Conservation (phyloP, 2,329 filamentous ascomycete genomes). For the Emmonsia crescens region DNA sequence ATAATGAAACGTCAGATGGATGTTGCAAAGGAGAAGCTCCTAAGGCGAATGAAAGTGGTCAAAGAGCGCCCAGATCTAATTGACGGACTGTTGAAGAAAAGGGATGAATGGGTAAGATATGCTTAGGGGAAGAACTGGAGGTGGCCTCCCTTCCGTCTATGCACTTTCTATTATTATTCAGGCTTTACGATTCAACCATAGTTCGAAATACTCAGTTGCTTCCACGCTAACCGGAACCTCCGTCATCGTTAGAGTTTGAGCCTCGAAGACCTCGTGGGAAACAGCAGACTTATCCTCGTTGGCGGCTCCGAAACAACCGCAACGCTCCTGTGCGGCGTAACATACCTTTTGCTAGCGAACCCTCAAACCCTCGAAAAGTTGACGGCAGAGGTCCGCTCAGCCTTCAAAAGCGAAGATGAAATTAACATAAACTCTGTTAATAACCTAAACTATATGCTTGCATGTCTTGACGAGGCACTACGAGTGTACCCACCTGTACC, state of each 20-base stretch:
- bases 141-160: too few relatives aligned
- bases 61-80: constrained; percentile 1
- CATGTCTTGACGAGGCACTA: constrained; percentile 34
- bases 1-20: constrained; percentile 4
- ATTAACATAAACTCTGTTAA: constrained; percentile 28
- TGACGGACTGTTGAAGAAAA: constrained; percentile 1
- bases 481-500: constrained; percentile 31
- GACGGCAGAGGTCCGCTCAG: constrained; percentile 29
- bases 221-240: background rate
- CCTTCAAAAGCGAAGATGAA: constrained; percentile 27
- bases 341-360: constrained; percentile 32
- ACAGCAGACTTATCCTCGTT: constrained; percentile 24
- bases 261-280: constrained; percentile 25
- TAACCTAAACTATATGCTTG: constrained; percentile 31
- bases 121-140: background rate
- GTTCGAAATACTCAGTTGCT: background rate
- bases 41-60: background rate
- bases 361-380: constrained; percentile 23
- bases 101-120: constrained; percentile 3
- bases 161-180: too few relatives aligned
- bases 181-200: too few relatives aligned
- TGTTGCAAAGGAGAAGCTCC: constrained; percentile 1
- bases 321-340: constrained; percentile 32
- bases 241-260: constrained; percentile 10
- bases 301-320: constrained; percentile 41